Percentiles rank a stretch among this genome's conserved stretches.
These are phyloP conservation scores for Ophiostoma sp. DNA, from an alignment of 2,329 filamentous ascomycete genomes.

Conservation along the genomic window DNA sequence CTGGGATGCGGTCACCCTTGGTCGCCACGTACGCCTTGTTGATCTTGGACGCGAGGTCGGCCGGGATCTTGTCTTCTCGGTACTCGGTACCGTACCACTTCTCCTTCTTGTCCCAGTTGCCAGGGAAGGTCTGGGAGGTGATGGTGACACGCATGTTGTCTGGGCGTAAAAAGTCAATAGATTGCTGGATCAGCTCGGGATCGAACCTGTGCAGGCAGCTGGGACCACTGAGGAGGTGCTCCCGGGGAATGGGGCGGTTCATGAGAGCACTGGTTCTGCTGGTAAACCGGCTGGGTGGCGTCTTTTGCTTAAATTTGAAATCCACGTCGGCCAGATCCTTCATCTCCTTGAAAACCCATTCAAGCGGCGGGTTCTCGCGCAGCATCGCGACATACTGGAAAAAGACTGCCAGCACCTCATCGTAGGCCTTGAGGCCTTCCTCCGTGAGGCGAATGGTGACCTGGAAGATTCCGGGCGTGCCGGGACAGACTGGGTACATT, in stretches of 20 bases:
- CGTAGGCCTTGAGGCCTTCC: conserved; percentile 74
- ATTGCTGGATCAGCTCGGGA: conserved; percentile 66
- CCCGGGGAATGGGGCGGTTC: conserved; percentile 82
- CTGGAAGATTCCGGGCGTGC: conserved; percentile 70
- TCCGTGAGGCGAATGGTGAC: conserved; percentile 76
- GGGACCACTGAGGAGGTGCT: conserved; percentile 79
- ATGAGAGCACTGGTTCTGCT: conserved; percentile 80
- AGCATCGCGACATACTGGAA: conserved; percentile 92
- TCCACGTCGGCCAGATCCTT: conserved; percentile 86
- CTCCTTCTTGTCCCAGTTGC: conserved; percentile 80
- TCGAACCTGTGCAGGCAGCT: conserved; percentile 76
- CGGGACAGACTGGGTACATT: conserved; percentile 69
- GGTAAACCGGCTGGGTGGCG: conserved; percentile 80
- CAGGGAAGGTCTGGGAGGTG: conserved; percentile 76
- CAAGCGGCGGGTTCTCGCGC: conserved; percentile 69
- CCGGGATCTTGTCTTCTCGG: conserved; percentile 71
- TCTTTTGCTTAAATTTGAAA: conserved; percentile 93
- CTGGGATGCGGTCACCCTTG: conserved; percentile 55
- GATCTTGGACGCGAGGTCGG: conserved; percentile 68
- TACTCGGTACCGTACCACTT: conserved; percentile 99
- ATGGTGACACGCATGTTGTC: conserved; percentile 87
- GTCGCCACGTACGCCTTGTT: conserved; percentile 56
- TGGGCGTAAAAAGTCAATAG: conserved; percentile 67
- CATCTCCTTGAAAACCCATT: conserved; percentile 94
- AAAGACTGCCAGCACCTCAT: conserved; percentile 73